Base-by-base conservation (phyloP, 1,284 basidiomycete genomes). In the Xerocomus minutiporus region DNA sequence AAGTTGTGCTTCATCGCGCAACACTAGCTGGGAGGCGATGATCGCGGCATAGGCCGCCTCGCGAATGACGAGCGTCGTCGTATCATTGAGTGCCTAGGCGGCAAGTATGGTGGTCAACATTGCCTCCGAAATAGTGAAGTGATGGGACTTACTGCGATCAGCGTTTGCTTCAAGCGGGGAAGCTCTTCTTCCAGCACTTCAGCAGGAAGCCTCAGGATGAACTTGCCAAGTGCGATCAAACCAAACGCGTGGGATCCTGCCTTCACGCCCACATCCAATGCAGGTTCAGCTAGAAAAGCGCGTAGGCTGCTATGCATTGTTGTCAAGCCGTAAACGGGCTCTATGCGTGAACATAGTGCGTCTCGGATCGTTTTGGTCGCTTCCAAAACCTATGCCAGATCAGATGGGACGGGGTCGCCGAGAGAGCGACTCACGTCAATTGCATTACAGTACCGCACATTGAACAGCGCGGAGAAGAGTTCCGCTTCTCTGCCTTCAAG, bases 141-240 rank as follows among this genome's bases (percentile, higher is more conserved):
- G 36, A 44, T 8, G 6, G 17, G 41, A 73, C 84, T 61, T 55
- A 88, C 88, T 42, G 78, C 74, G 43, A 86, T 86, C 57, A 93
- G 66, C 5, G 88, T 87, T 25, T 64, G 69, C 62, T 82, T 83
- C 50, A 91, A 66, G 34, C 88, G 81, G 43, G 90, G 90, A 45
- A 93, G 66, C 59, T 92, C 90, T 57, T 93, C 91, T 67, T 93
- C 91, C 31, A 91, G 79, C 41, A 93, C 83, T 64, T 92, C 90
- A 8, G 80, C 75, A 9, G 90, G 90, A 20, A 93, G 72, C 35
- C 84, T 80, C 56, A 91, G 69, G 58, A 90, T 83, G 59, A 91
- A 89, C 67, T 86, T 90, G 34, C 86, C 89, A 11, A 93, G 69
- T 1, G 86, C 86, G 57, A 90, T 83, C 54, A 93, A 74, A 1